Evolutionary conservation across 768 basidiomycete species (phyloP), one percentile per base, ranked within the genome.

Genomic region (Zangia roseola): DNA sequence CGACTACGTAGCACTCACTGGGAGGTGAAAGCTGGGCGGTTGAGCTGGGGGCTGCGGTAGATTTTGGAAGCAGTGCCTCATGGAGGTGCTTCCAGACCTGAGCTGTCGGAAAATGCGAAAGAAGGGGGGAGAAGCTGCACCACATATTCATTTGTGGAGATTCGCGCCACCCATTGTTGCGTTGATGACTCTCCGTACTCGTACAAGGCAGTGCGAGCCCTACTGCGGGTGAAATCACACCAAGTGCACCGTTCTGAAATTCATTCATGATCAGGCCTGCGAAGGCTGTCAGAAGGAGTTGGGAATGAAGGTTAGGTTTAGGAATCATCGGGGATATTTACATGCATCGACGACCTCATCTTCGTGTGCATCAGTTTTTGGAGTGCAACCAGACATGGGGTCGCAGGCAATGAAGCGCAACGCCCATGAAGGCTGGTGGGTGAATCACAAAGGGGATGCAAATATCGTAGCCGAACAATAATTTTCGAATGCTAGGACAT

Each of bases 401-500:
- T 40, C 36, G 41, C 28, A 36, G 40, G 24, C 38, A 56, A 57
- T 34, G 34, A 45, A 38, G n/a, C 36, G 37, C 9, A 17, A 43
- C 24, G 21, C 40, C 30, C 37, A 43, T 5, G 40, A 39, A 31
- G 45, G 33, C 17, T 45, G 46, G 45, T 43, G 24, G 46, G 45
- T 43, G 24, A 25, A 33, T 45, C 45, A 40, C 28, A 38, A 53
- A 47, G 41, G 23, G 35, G 17, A 36, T 31, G 38, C 40, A 49
- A 52, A 42, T 35, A 48, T 37, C 23, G 31, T 28, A 43, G 49
- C 39, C 40, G 51, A 41, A 48, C 28, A 40, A 44, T 39, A 28
- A 36, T 50, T 17, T 13, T 31, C 21, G 37, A 43, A 53, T 44
- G 54, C 52, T 69, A 68, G 33, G 51, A 13, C 24, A 65, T 57